Base-by-base conservation (phyloP, 2,329 filamentous ascomycete species). In the Didymella segeticola region DNA sequence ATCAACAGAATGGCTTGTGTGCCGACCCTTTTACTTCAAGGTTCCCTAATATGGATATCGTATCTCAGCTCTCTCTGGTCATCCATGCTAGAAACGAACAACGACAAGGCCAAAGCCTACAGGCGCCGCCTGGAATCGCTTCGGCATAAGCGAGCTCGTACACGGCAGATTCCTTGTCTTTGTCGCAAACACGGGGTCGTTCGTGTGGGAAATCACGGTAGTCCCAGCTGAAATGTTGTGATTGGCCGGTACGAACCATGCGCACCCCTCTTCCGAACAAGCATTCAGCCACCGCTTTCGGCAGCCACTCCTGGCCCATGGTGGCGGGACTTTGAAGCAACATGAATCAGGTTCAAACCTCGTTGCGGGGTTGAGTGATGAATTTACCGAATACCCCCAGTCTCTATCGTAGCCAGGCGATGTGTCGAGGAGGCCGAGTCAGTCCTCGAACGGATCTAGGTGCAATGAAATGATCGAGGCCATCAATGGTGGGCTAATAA, bases 341-440 rank as follows among this genome's bases (percentile, higher is more conserved):
- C 41, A 49, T 27, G 34, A 41, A 41, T 49, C 27, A 31, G 20
- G 25, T 19, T 31, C 15, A 25, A 31, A 29, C 33, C 26, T 39
- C 22, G 43, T 41, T 60, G 63, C 57, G 60, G 63, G 63, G 60
- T 54, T 30, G 27, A 31, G 5, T 15, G 33, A 30, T 38, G 17
- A 11, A 54, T 29, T 64, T 64, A 51, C 58, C 58, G 62, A 55
- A 52, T 43, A 49, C 23, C 37, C 27, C 59, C 57, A 59, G 39
- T 30, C 15, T n/a, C 39, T 20, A 19, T 46, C 29, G 22, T 9
- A 20, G n/a, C 31, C 51, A 36, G 9, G 27, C 23, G 15, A 19
- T 25, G 29, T 49, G 38, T 59, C 58, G 48, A 15, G 27, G 23
- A 23, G 15, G 17, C 56, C 60, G 64, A 69, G 64, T 68, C 61